Percentiles rank a stretch among this genome's conserved stretches.
Conservation (phyloP, 768 basidiomycete species). For the Cyathus striatus region DNA sequence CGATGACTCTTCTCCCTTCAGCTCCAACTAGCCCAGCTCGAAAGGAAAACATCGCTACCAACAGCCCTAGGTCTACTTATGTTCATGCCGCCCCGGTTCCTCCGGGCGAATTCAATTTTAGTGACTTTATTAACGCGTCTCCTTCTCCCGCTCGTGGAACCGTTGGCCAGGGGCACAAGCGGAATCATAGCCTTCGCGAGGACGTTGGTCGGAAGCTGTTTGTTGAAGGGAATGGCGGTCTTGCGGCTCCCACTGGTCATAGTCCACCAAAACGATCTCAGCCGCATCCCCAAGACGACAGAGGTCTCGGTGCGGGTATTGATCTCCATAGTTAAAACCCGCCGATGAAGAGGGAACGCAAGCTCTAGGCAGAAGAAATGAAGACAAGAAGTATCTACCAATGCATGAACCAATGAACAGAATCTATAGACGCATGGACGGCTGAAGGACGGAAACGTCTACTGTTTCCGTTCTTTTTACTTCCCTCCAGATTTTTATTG, state of each 20-base stretch:
- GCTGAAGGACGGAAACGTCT: neutral
- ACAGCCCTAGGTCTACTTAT: constrained; percentile 7
- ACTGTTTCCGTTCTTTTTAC: neutral
- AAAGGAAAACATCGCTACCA: neutral
- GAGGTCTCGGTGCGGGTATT: constrained; percentile 11
- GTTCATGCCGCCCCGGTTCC: neutral
- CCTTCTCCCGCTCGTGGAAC: constrained; percentile 48
- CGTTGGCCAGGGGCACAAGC: constrained; percentile 24
- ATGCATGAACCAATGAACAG: neutral
- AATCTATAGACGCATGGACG: neutral
- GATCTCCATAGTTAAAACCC: constrained; percentile 4
- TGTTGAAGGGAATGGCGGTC: constrained; percentile 62
- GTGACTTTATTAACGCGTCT: constrained; percentile 71
- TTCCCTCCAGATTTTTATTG: constrained; percentile 6
- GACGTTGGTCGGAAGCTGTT: constrained; percentile 67
- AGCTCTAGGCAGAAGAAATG: neutral
- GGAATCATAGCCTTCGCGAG: constrained; percentile 47
- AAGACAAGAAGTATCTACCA: neutral
- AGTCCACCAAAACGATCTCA: neutral
- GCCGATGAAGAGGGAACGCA: too few relatives aligned
- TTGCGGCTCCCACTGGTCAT: constrained; percentile 13
- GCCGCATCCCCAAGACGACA: constrained; percentile 5
- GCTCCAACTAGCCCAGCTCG: constrained; percentile 14
- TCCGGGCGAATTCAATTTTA: constrained; percentile 52
- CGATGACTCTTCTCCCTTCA: constrained; percentile 16